phyloP scores from a whole-genome alignment of 1,139 yeast genomes.

The Diutina neorugosa region DNA sequence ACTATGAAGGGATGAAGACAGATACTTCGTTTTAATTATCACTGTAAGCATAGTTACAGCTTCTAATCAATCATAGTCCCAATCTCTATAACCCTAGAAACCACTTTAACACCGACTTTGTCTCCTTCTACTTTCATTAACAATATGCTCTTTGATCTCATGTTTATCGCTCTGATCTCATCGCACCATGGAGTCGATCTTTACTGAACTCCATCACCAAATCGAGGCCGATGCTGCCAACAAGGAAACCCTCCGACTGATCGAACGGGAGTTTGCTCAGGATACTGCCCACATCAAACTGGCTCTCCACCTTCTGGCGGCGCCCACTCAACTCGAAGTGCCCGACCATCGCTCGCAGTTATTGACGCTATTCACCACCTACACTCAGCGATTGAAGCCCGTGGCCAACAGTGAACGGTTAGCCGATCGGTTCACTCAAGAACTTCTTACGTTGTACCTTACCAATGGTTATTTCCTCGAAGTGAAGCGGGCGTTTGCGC shows the following conservation, averaged over 20 bases:
- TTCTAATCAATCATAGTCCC: too few relatives aligned
- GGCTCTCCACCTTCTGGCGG: background rate
- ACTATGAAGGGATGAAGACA: too few relatives aligned
- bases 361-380: background rate
- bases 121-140: too few relatives aligned
- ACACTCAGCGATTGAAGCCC: background rate
- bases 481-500: background rate
- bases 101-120: too few relatives aligned
- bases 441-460: background rate
- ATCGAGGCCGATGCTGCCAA: constrained; percentile 1
- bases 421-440: background rate
- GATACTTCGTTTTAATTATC: too few relatives aligned
- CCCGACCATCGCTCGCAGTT: background rate
- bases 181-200: constrained; percentile 2
- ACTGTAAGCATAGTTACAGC: too few relatives aligned
- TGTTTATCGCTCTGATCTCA: background rate
- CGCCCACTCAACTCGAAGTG: background rate
- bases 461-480: constrained; percentile 1
- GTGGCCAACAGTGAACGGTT: background rate
- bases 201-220: background rate
- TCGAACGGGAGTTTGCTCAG: background rate
- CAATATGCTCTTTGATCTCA: too few relatives aligned
- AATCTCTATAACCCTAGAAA: too few relatives aligned
- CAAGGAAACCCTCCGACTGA: background rate
- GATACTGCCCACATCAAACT: background rate